A percentile compares a stretch with the other conserved stretches of the same genome.
phyloP scores from a whole-genome alignment of 2,329 filamentous ascomycete species.

The Talaromyces sp. region DNA sequence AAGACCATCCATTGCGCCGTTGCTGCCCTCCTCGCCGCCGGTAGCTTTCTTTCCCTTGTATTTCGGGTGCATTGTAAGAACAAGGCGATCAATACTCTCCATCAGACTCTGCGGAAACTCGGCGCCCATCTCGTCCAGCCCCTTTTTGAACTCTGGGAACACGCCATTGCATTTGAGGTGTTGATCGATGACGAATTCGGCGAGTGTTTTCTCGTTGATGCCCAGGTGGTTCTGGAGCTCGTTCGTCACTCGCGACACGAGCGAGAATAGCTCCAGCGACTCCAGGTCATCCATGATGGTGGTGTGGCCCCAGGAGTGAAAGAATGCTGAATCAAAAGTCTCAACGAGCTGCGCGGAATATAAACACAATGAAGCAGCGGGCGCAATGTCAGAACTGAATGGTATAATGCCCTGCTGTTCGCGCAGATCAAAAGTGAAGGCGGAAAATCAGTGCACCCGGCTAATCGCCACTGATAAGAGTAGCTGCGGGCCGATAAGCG shows the following conservation, averaged over 20 bases:
- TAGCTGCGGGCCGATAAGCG: background rate
- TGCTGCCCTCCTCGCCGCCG: constrained; percentile 37
- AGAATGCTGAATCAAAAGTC: background rate
- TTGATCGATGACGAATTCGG: constrained; percentile 93
- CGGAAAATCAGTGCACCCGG: constrained; percentile 43
- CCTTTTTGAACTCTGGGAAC: constrained; percentile 72
- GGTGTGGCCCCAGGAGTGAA: background rate
- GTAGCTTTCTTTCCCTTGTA: constrained; percentile 64
- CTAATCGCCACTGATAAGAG: constrained; percentile 33
- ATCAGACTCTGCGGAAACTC: constrained; percentile 84
- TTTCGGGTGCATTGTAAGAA: constrained; percentile 87
- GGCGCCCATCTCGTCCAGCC: constrained; percentile 74
- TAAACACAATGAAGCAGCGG: background rate
- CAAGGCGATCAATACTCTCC: constrained; percentile 86
- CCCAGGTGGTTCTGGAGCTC: constrained; percentile 94
- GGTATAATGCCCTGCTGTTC: background rate
- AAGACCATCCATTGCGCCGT: constrained; percentile 48
- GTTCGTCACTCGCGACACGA: constrained; percentile 91
- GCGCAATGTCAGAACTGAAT: background rate
- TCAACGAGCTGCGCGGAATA: background rate
- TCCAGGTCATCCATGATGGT: constrained; percentile 81
- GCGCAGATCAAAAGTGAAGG: constrained; percentile 7
- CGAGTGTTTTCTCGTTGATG: constrained; percentile 89
- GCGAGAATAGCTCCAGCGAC: constrained; percentile 87
- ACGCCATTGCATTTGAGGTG: constrained; percentile 70